These are phyloP conservation scores for Rhododendron molle DNA, from an alignment of 148 eudicot species.

Conservation along the genomic window DNA sequence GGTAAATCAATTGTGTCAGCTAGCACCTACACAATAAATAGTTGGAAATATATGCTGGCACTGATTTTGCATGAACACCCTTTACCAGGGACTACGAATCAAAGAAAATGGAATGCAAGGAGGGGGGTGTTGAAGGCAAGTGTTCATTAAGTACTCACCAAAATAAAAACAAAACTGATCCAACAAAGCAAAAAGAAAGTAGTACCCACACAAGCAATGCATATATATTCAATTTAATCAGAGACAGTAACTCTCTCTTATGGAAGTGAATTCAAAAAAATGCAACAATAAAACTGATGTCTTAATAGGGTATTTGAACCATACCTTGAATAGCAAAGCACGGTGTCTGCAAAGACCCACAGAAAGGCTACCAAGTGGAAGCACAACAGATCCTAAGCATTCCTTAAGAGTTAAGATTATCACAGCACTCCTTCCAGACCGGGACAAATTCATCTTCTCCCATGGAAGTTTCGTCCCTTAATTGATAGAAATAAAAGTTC, in stretches of 20 bases:
- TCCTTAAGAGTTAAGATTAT: constrained; percentile 65
- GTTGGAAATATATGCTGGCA: not conserved
- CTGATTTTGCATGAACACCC: not conserved
- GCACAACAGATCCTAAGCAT: constrained; percentile 72
- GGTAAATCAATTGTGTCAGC: constrained; percentile 90
- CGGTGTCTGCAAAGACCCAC: constrained; percentile 94
- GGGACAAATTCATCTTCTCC: constrained; percentile 67
- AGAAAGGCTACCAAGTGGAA: constrained; percentile 84
- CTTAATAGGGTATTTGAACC: constrained; percentile 15
- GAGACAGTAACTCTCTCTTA: not conserved
- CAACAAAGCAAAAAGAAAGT: not conserved
- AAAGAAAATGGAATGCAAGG: not conserved
- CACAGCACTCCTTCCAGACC: constrained; percentile 70
- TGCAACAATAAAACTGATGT: not conserved
- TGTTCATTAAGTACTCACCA: not conserved
- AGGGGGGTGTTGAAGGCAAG: not conserved
- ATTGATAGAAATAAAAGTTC: constrained; percentile 29
- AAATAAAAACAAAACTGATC: not conserved
- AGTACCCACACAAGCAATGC: not conserved
- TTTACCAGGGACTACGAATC: not conserved
- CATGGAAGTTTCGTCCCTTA: constrained; percentile 63
- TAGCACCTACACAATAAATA: constrained; percentile 55
- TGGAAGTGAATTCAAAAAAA: not conserved
- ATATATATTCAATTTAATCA: not conserved
- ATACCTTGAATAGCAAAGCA: constrained; percentile 85